Conservation (phyloP, 371 early-diverging fungal genomes). For the Pancytospora epiphaga region DNA sequence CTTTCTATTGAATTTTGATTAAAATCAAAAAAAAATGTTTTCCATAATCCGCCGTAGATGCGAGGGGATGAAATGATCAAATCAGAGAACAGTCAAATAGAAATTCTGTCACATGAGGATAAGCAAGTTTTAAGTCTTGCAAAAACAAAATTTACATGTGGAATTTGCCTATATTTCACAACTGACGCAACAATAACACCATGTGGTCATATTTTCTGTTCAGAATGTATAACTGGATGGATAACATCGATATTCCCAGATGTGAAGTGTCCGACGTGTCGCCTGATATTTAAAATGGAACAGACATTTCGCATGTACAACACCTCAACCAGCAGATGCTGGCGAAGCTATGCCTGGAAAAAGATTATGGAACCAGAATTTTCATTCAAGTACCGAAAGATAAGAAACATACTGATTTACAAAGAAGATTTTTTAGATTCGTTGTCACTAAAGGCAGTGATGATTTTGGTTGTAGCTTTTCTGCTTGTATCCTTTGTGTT, state of each 20-base stretch:
- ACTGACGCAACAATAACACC: not conserved
- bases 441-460: not conserved
- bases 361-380: not conserved
- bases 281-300: not conserved
- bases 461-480: not conserved
- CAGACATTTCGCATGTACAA: not conserved
- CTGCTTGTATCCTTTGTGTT: not conserved
- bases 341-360: not conserved
- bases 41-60: too few species aligned
- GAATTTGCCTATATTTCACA: not conserved
- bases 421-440: not conserved
- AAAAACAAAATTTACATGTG: not conserved
- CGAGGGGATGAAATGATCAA: too few species aligned
- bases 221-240: not conserved
- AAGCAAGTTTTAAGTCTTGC: not conserved
- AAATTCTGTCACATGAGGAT: too few species aligned
- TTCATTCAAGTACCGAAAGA: not conserved
- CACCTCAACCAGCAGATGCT: not conserved
- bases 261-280: not conserved
- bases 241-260: not conserved
- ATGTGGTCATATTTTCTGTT: constrained; percentile 12
- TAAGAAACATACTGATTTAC: not conserved
- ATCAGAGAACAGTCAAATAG: too few species aligned
- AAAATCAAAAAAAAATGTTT: too few species aligned
- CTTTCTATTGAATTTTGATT: too few species aligned